Evolutionary conservation across 805 yeast species (phyloP), one percentile per base, ranked within the genome.

Genomic region (Teunomyces atbi): DNA sequence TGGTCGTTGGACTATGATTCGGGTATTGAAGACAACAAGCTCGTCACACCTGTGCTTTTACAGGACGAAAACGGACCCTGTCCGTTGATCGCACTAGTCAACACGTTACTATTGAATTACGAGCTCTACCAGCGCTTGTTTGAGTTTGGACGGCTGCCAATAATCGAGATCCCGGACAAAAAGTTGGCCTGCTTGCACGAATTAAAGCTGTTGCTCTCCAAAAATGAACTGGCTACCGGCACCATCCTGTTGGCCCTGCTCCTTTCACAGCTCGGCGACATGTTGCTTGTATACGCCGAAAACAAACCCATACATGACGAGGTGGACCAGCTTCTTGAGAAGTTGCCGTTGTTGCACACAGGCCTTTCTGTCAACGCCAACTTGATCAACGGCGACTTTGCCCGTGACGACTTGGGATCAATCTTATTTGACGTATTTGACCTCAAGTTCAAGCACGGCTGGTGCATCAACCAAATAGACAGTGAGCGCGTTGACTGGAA

Each of bases 41-140:
- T 61, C 26, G 51, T 47, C 52, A 74, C 83, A 47, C 81, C 81
- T 35, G 79, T 90, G 28, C 66, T 91, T 3, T 64, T 89, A 16
- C 97, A 90, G 67, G 87, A 88, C 51, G 72, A 68, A 41, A 89
- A 89, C 58, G 97, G 97, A 0, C 96, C 97, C 0, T 90, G 96
- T 60, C 95, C 96, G 1, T 64, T 91, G 32, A 76, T 91, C 11
- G 91, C 96, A 0, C 66, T 91, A 34, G 75, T 81, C 41, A 91
- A 91, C 60, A 78, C 89, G 0, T 61, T 91, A 12, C 60, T 89
- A 5, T 62, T 90, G 15, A 67, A 81, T 3, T 55, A 62, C 41
- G 81, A 76, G 46, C 46, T 65, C 8, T 53, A 52, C 21, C 44
- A 50, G 18, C 44, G 58, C n/a, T 49, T 51, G 32, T 27, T 30